phyloP scores from a whole-genome alignment of 768 basidiomycete species.

The Hericium coralloides region DNA sequence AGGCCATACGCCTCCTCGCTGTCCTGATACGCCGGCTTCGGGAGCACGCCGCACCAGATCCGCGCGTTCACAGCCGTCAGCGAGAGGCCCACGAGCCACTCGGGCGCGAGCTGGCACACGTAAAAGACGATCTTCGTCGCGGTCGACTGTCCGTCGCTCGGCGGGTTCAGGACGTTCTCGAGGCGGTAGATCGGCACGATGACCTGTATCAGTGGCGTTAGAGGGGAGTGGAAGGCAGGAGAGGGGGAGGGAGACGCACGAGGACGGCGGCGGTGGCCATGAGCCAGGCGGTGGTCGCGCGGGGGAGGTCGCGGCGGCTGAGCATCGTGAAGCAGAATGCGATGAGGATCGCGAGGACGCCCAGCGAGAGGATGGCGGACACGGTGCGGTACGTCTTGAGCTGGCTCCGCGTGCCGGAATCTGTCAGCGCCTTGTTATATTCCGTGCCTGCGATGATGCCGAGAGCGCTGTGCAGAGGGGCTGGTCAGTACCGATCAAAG shows the following conservation, averaged over 20 bases:
- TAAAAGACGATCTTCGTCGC: background rate
- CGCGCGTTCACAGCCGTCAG: background rate
- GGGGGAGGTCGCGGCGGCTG: background rate
- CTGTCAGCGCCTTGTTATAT: background rate
- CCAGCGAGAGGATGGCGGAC: background rate
- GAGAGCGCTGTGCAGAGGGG: background rate
- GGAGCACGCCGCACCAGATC: background rate
- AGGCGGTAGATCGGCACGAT: background rate
- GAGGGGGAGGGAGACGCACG: background rate
- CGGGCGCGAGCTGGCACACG: background rate
- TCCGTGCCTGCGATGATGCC: background rate
- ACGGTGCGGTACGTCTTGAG: background rate
- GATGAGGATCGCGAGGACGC: background rate
- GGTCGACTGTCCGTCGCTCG: background rate
- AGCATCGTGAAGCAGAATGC: background rate
- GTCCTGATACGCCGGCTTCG: background rate
- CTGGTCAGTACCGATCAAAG: background rate
- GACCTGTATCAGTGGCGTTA: background rate
- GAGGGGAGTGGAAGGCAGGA: background rate
- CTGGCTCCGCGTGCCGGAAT: too few relatives aligned
- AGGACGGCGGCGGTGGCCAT: background rate
- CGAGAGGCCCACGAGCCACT: background rate
- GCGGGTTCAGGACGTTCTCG: background rate
- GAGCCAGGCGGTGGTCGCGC: background rate
- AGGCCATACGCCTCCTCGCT: background rate